Evolutionary conservation across 148 eudicot species (phyloP), one percentile per base, ranked within the genome.

Genomic region (Fallopia convolvulus): DNA sequence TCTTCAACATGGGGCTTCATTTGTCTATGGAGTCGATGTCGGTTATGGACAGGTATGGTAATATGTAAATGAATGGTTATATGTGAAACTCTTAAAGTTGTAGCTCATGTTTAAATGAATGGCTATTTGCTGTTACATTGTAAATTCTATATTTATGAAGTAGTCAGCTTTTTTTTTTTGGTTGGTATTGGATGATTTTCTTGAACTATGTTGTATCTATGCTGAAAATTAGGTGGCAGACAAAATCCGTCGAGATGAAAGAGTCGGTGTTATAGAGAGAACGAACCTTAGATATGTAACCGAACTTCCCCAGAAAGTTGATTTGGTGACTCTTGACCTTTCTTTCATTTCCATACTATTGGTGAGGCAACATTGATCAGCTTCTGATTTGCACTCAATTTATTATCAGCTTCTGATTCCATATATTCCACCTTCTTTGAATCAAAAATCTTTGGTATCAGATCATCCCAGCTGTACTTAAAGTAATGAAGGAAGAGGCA

Each of bases 381-480:
- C 30, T 26, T 26, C 30, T 26, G 8, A n/a, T n/a, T n/a, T 30
- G 39, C 40, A 3, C 6, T 63, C 20, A 63, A 3, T 30, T 26
- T 17, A 52, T 63, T 17, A 10, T 21, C 12, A 26, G 68, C 13
- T 60, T 8, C 33, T 60, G 15, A 11, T 47, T 47, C 50, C 20
- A 14, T 52, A 49, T 52, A 52, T 23, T 60, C 70, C 39, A 6
- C 6, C 6, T 68, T 36, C 10, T 33, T 32, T 12, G 4, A 68
- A 68, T 33, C 10, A 36, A 68, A 68, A 68, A 33, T 26, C 21
- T 68, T 33, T 32, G 44, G 17, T 68, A 33, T 68, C 81, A 95
- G 99, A 98, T 96, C 78, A 90, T 96, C 93, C 99, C 99, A 84
- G 98, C 99, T 74, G 97, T 96, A 72, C 80, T 96, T 75, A 89